Percentiles rank a stretch among this genome's conserved stretches.
Conservation (phyloP, 2,329 filamentous ascomycete genomes). For the Fusarium agapanthi region DNA sequence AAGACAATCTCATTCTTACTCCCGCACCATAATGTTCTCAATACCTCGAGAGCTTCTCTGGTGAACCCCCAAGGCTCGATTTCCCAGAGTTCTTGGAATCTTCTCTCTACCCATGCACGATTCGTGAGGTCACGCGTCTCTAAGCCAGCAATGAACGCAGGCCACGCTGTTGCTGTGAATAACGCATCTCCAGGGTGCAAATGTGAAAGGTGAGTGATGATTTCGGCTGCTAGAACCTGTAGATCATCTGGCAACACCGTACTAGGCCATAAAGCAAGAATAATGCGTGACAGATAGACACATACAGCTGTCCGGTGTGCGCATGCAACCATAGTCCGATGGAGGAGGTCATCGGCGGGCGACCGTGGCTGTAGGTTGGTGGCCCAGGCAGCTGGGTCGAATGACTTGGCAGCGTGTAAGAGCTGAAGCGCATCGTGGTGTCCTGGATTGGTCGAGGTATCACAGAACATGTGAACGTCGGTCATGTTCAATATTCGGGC, state of each 20-base stretch:
- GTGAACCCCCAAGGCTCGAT: not conserved
- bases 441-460: not conserved
- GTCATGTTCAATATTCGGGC: not conserved
- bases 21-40: not conserved
- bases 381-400: not conserved
- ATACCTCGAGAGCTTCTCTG: not conserved
- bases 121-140: not conserved
- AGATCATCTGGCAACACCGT: not conserved
- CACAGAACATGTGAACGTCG: accelerated
- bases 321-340: not conserved
- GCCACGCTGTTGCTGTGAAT: not conserved
- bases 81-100: not conserved
- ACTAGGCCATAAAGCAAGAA: not conserved
- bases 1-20: not conserved
- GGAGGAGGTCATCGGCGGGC: not conserved
- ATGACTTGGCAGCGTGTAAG: not conserved
- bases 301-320: not conserved
- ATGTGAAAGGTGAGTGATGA: not conserved
- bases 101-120: not conserved
- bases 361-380: not conserved
- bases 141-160: not conserved
- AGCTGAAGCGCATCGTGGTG: not conserved
- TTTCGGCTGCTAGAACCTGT: not conserved
- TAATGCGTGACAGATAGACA: not conserved
- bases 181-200: not conserved